Base-by-base conservation (phyloP, 495 filamentous ascomycete genomes). In the Penicillium cataractarum region DNA sequence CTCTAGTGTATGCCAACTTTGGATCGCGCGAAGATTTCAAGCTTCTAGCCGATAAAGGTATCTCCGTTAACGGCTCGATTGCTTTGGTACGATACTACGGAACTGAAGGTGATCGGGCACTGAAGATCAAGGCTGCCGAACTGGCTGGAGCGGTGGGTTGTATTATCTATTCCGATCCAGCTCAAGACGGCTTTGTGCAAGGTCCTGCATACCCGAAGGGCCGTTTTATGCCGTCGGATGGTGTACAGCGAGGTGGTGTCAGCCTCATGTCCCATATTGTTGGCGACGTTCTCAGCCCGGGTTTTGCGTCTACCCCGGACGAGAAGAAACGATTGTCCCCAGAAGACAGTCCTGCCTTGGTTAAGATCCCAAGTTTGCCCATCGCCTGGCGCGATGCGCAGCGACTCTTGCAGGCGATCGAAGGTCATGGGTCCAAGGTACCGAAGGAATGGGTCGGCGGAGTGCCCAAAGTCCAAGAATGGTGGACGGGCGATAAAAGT, bases 1-100 rank as follows among this genome's bases (percentile, higher is more conserved):
- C 89, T n/a, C 74, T 99, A 55, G 84, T 99, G 2, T 99, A 97
- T 70, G 96, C 90, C 24, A 97, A 97, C 70, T 96, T 93, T 66
- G 95, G 96, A 15, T 89, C 90, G 55, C 84, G 84, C 48, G 87
- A 91, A 53, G 95, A 99, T 70, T 98, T 94, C 70, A 77, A 89
- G 69, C 72, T 71, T 53, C 77, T 99, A 27, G 75, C 84, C 55
- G 85, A 93, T 48, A 80, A 81, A 54, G 92, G 90, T 0, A 80
- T 98, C 59, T 81, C 89, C 13, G 76, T 92, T 1, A 83, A 86
- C 7, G 95, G 94, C 15, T 86, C 92, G 0, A 94, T 99, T 66
- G 91, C 87, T 19, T 79, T 99, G 33, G 88, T 98, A 49, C 83
- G 91, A 53, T 89, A 95, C 69, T 88, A 89, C 66, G 93, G 92